Percentiles rank a stretch among this genome's conserved stretches.
Evolutionary conservation across 352 stramenopile genomes (phyloP).

Genomic region (Thalassiosira pacifica): DNA sequence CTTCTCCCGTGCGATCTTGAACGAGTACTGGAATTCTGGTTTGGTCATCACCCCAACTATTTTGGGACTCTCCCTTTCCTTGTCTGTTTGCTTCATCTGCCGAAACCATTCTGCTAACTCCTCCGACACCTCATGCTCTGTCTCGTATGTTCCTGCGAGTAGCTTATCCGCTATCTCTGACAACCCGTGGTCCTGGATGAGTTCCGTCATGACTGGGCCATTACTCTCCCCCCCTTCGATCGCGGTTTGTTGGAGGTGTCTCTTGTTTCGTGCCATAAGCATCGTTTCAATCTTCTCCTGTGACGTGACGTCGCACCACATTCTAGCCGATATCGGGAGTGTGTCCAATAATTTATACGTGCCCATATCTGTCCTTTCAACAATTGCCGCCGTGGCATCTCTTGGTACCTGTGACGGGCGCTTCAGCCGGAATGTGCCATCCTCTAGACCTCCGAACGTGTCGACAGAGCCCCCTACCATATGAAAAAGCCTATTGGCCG

Average conservation of each 20-base stretch:
- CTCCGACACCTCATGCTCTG: background rate
- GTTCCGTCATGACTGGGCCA: background rate
- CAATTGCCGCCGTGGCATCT: background rate
- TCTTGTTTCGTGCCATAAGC: conserved; percentile 25
- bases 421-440: background rate
- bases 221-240: conserved; percentile 10
- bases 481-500: background rate
- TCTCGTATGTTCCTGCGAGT: background rate
- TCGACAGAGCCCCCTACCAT: background rate
- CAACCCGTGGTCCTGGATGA: background rate
- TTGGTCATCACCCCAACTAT: background rate
- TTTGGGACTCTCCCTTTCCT: background rate
- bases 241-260: conserved; percentile 39
- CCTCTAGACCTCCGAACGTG: background rate
- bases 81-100: background rate
- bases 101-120: conserved; percentile 10
- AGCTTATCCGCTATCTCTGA: background rate
- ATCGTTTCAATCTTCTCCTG: conserved; percentile 16
- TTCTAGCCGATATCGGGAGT: background rate
- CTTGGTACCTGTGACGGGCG: background rate
- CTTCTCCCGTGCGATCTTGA: conserved; percentile 16
- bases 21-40: conserved; percentile 12
- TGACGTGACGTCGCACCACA: conserved; percentile 22
- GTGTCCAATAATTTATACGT: background rate
- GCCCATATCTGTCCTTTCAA: background rate